Percentiles rank a stretch among this genome's conserved stretches.
These are phyloP conservation scores for Tolypocladium amazonense DNA, from an alignment of 2,329 filamentous ascomycete species.

Conservation along the genomic window DNA sequence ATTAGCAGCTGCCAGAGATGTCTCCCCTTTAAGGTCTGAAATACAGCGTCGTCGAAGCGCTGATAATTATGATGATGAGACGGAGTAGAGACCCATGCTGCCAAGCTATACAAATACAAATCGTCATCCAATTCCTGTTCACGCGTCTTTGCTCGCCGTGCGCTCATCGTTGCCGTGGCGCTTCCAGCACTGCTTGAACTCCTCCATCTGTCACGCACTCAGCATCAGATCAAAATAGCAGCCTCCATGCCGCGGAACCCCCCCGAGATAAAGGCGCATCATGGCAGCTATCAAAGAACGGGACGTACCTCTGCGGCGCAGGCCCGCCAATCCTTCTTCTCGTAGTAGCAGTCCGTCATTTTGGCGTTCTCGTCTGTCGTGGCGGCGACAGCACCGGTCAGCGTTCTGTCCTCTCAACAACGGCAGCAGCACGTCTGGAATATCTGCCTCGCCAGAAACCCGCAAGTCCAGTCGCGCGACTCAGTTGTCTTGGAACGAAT, in stretches of 20 bases:
- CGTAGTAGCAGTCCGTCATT: slow-evolving; percentile 92
- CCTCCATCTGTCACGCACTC: slow-evolving; percentile 59
- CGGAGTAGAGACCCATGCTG: not conserved
- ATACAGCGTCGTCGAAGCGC: not conserved
- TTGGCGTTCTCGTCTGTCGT: slow-evolving; percentile 69
- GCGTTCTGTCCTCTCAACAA: not conserved
- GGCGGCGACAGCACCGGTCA: not conserved
- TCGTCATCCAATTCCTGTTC: not conserved
- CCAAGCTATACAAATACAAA: not conserved
- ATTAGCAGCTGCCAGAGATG: not conserved
- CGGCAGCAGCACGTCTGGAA: not conserved
- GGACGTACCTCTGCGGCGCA: slow-evolving; percentile 76
- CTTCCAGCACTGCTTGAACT: slow-evolving; percentile 88
- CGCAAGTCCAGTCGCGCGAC: not conserved
- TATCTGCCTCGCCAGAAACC: not conserved
- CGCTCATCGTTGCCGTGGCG: slow-evolving; percentile 75
- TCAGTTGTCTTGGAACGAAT: not conserved
- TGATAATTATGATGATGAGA: not conserved
- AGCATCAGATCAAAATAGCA: not conserved
- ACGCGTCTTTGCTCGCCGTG: slow-evolving; percentile 63
- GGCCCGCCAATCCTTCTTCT: slow-evolving; percentile 89
- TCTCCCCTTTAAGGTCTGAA: not conserved
- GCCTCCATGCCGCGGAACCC: not conserved
- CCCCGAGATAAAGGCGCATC: not conserved
- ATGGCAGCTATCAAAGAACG: not conserved